These are phyloP conservation scores for Lodderomyces jiufengensis DNA, from an alignment of 1,139 yeast species.

Conservation along the genomic window DNA sequence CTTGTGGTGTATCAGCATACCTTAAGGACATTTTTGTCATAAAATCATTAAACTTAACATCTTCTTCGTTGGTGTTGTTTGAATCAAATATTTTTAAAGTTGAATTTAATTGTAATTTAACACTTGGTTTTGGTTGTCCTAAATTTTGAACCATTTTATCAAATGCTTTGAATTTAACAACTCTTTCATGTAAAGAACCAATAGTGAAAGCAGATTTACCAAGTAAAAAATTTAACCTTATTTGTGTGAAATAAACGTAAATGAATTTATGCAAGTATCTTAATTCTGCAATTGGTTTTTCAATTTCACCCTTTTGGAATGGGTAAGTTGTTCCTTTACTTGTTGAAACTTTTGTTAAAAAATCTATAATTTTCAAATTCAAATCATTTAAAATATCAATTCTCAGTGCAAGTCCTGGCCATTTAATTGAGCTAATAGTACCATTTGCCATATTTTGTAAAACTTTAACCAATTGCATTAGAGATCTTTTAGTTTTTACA, in stretches of 20 bases:
- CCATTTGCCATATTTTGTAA: constrained; percentile 89
- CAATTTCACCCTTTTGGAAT: constrained; percentile 19
- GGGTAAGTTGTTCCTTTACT: constrained; percentile 23
- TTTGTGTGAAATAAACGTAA: constrained; percentile 56
- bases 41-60: constrained; percentile 61
- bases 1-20: constrained; percentile 44
- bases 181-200: constrained; percentile 24
- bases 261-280: constrained; percentile 63
- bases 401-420: constrained; percentile 50
- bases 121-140: constrained; percentile 40
- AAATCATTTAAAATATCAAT: constrained; percentile 42
- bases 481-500: constrained; percentile 60
- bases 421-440: constrained; percentile 52
- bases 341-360: constrained; percentile 33
- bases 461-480: constrained; percentile 79
- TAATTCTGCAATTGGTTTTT: constrained; percentile 43
- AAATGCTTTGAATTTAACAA: constrained; percentile 22
- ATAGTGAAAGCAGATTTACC: constrained; percentile 21
- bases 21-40: constrained; percentile 65
- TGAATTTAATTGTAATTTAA: constrained; percentile 54
- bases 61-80: constrained; percentile 33
- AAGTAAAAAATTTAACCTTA: constrained; percentile 41
- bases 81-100: constrained; percentile 41
- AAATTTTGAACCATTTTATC: constrained; percentile 30
- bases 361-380: constrained; percentile 44